phyloP scores from a whole-genome alignment of 1,139 yeast genomes.

The Lizanozyma gosingica region DNA sequence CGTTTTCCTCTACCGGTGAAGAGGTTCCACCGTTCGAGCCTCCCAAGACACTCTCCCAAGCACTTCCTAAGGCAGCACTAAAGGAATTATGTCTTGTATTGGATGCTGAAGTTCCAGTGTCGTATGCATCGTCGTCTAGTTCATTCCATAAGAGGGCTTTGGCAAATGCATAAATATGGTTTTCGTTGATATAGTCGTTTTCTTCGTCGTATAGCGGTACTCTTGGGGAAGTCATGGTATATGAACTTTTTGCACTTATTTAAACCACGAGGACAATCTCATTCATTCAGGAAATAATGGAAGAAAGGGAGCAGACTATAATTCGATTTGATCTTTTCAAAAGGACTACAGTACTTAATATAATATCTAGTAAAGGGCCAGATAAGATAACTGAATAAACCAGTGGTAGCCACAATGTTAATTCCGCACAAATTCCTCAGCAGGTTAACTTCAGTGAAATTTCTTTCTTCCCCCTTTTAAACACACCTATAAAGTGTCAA shows the following conservation, averaged over 20 bases:
- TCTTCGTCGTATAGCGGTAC: constrained; percentile 20
- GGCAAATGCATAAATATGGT: constrained; percentile 33
- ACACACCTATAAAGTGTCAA: no score
- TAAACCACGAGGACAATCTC: no score
- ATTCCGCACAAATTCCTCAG: no score
- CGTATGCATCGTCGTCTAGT: constrained; percentile 13
- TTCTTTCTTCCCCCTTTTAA: no score
- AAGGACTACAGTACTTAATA: no score
- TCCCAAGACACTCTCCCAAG: constrained; percentile 1
- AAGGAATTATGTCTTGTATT: background rate
- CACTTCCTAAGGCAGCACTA: background rate
- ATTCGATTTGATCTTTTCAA: no score
- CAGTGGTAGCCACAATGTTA: no score
- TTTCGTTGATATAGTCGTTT: constrained; percentile 25
- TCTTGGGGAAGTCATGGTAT: background rate
- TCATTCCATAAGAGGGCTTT: constrained; percentile 34
- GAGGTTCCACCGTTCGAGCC: constrained; percentile 3
- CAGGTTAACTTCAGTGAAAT: no score
- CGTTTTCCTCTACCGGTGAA: background rate
- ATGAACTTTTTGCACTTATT: background rate
- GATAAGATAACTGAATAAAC: no score
- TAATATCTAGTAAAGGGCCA: no score
- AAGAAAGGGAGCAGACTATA: no score
- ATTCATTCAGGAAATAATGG: no score
- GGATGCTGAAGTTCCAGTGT: constrained; percentile 1